These are phyloP conservation scores for Zalaria obscura DNA, from an alignment of 2,329 filamentous ascomycete genomes.

Conservation along the genomic window DNA sequence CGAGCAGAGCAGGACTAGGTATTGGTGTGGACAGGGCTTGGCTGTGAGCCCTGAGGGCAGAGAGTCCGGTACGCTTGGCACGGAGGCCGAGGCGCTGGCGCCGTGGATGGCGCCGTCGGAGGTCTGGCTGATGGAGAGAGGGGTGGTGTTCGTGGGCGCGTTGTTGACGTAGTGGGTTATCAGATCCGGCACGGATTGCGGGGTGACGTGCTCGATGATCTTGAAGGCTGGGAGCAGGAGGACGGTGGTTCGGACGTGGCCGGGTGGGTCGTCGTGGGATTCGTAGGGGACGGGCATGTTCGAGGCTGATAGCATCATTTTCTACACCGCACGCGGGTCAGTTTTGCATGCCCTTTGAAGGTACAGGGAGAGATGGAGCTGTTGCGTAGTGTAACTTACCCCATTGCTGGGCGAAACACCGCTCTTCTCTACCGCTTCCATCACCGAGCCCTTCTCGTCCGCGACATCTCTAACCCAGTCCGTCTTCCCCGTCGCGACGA, in stretches of 20 bases:
- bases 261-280: slow-evolving; percentile 41
- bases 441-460: slow-evolving; percentile 59
- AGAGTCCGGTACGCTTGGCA: slow-evolving; percentile 5
- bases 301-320: slow-evolving; percentile 79
- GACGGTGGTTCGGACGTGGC: slow-evolving; percentile 54
- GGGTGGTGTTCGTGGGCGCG: slow-evolving; percentile 59
- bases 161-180: slow-evolving; percentile 56
- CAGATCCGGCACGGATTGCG: slow-evolving; percentile 55
- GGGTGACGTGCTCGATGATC: slow-evolving; percentile 70
- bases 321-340: slow-evolving; percentile 17
- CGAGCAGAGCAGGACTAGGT: slow-evolving; percentile 83
- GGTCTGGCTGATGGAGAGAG: slow-evolving; percentile 26
- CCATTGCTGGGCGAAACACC: slow-evolving; percentile 50
- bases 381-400: slow-evolving; percentile 31
- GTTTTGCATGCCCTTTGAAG: neutral
- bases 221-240: slow-evolving; percentile 77
- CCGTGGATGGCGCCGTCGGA: slow-evolving; percentile 2
- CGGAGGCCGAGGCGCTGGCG: neutral
- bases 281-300: slow-evolving; percentile 73
- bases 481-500: slow-evolving; percentile 89
- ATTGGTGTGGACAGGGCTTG: slow-evolving; percentile 64
- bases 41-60: slow-evolving; percentile 32
- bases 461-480: slow-evolving; percentile 87
- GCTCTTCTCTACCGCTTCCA: slow-evolving; percentile 37
- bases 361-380: neutral